A percentile compares a stretch with the other conserved stretches of the same genome.
These are phyloP conservation scores for Dothistroma septosporum DNA, from an alignment of 2,329 filamentous ascomycete genomes.

Conservation along the genomic window DNA sequence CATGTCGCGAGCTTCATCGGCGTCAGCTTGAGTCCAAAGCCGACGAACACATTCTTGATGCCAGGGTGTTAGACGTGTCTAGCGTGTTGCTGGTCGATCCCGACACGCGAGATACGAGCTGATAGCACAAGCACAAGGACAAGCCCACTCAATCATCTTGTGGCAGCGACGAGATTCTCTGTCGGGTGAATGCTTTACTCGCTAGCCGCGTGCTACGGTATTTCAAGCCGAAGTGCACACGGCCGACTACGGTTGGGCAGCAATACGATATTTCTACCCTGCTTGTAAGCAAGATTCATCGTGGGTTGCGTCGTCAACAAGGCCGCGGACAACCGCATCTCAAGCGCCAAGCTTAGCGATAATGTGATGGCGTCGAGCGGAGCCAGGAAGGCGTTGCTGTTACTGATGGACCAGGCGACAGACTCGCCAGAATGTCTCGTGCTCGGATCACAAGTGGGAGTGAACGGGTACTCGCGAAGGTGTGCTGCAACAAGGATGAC, in stretches of 20 bases:
- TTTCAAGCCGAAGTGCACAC: background rate
- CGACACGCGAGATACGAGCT: background rate
- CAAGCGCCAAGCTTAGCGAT: background rate
- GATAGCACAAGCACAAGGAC: background rate
- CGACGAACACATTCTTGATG: background rate
- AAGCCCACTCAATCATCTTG: background rate
- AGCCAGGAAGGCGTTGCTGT: background rate
- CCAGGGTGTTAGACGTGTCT: background rate
- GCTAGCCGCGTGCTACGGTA: background rate
- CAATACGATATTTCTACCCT: background rate
- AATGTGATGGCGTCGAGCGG: background rate
- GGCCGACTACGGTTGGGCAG: background rate
- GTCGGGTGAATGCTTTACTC: background rate
- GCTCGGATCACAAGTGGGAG: background rate
- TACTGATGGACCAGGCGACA: background rate
- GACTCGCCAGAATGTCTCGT: background rate
- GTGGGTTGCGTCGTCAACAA: background rate
- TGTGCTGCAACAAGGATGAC: background rate
- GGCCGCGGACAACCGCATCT: background rate
- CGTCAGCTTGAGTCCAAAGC: background rate
- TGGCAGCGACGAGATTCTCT: background rate
- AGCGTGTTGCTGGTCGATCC: background rate
- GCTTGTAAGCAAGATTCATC: background rate
- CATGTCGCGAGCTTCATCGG: background rate
- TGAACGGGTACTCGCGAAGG: background rate